These are phyloP conservation scores for Phytopythium mirpurense DNA, from an alignment of 352 stramenopile genomes.

Conservation along the genomic window DNA sequence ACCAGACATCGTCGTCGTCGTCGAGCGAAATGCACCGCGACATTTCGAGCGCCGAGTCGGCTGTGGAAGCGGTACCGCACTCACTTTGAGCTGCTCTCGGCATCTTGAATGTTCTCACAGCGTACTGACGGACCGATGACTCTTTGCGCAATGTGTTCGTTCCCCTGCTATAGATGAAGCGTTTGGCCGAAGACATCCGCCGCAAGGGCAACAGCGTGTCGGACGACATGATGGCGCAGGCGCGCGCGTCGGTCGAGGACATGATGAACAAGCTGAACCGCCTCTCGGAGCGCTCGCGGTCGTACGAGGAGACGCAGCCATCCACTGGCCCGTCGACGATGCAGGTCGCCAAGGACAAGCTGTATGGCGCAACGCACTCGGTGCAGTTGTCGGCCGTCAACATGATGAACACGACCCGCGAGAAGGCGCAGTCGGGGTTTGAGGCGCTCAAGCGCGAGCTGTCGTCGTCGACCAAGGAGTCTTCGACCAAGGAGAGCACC, in stretches of 20 bases:
- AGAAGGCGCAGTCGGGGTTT: slow-evolving; percentile 31
- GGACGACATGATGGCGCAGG: slow-evolving; percentile 13
- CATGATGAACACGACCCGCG: slow-evolving; percentile 20
- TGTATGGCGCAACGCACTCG: background rate
- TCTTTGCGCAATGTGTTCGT: too few relatives aligned
- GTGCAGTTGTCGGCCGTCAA: background rate
- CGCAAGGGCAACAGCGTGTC: slow-evolving; percentile 17
- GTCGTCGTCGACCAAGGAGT: slow-evolving; percentile 4
- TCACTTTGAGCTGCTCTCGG: background rate
- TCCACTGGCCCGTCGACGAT: slow-evolving; percentile 15
- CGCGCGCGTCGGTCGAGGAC: slow-evolving; percentile 30
- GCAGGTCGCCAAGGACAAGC: slow-evolving; percentile 19
- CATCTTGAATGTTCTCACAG: background rate
- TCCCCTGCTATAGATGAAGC: too few relatives aligned
- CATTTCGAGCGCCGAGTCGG: background rate
- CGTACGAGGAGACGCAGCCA: slow-evolving; percentile 5
- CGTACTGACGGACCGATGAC: background rate
- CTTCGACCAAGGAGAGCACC: slow-evolving; percentile 5
- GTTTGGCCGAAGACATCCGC: slow-evolving; percentile 12
- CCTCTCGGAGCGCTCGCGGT: slow-evolving; percentile 13
- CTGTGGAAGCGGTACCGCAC: background rate
- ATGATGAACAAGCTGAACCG: slow-evolving; percentile 19
- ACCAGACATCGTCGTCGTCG: slow-evolving; percentile 29
- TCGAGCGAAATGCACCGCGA: slow-evolving; percentile 15
- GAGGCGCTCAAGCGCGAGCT: slow-evolving; percentile 35